Evolutionary conservation across 2,329 filamentous ascomycete genomes (phyloP).

Genomic region (Massarina eburnea): DNA sequence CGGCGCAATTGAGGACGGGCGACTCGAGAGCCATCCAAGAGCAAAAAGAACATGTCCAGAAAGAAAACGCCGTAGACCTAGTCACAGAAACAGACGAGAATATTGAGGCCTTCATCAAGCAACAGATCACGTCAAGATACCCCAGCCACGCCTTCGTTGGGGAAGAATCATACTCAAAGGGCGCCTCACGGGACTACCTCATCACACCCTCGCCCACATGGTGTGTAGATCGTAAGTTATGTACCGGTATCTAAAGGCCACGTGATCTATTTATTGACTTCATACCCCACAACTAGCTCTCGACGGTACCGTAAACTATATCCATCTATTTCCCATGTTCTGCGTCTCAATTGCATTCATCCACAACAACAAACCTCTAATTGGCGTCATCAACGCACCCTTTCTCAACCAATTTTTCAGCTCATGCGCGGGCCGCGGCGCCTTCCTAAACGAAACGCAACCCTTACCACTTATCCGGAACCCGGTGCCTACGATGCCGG

Average conservation of each 20-base stretch:
- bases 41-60: slow-evolving; percentile 58
- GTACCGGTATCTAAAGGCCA: too few species aligned
- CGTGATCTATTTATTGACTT: slow-evolving; percentile 52
- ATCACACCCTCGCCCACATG: slow-evolving; percentile 67
- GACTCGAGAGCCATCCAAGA: slow-evolving; percentile 29
- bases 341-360: slow-evolving; percentile 76
- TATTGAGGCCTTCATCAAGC: slow-evolving; percentile 70
- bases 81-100: slow-evolving; percentile 77
- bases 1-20: slow-evolving; percentile 59
- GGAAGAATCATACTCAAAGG: slow-evolving; percentile 74
- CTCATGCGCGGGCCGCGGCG: slow-evolving; percentile 65
- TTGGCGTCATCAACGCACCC: slow-evolving; percentile 73
- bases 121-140: slow-evolving; percentile 60
- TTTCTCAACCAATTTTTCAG: slow-evolving; percentile 71
- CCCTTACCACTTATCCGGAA: slow-evolving; percentile 64
- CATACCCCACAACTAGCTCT: slow-evolving; percentile 5
- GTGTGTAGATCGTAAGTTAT: slow-evolving; percentile 77
- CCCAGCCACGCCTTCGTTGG: slow-evolving; percentile 72
- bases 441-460: slow-evolving; percentile 68
- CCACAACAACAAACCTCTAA: slow-evolving; percentile 59
- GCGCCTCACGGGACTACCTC: slow-evolving; percentile 67
- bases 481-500: slow-evolving; percentile 64
- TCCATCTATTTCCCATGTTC: slow-evolving; percentile 79
- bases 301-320: slow-evolving; percentile 72
- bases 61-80: slow-evolving; percentile 75